phyloP scores from a whole-genome alignment of 2,329 filamentous ascomycete genomes.

The Periglandula ipomoeae region DNA sequence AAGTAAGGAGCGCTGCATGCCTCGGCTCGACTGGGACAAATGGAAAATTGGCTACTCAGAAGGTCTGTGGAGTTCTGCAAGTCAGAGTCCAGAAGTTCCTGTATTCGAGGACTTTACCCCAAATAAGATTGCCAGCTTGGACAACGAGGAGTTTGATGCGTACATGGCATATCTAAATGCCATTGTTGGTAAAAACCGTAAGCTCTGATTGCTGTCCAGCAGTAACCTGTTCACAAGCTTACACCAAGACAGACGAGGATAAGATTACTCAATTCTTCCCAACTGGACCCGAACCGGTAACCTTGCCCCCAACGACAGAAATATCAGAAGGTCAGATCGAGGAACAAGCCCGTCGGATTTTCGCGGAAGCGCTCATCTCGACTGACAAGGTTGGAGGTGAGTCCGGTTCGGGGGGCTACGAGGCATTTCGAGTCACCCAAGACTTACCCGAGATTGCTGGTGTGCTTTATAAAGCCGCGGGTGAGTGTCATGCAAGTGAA shows the following conservation, averaged over 20 bases:
- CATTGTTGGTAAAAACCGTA: constrained; percentile 24
- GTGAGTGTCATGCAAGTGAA: constrained; percentile 15
- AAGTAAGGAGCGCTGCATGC: constrained; percentile 5
- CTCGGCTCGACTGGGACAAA: constrained; percentile 55
- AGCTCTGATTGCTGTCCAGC: constrained; percentile 1
- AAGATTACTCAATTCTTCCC: constrained; percentile 27
- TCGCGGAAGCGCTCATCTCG: constrained; percentile 13
- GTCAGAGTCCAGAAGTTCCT: constrained; percentile 7
- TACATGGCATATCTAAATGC: constrained; percentile 45
- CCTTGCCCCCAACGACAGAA: constrained; percentile 12
- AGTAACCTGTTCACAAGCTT: not conserved
- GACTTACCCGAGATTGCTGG: constrained; percentile 23
- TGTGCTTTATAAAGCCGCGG: constrained; percentile 23
- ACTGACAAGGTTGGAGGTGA: not conserved
- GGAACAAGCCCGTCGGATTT: constrained; percentile 12
- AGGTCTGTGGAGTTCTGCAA: constrained; percentile 9
- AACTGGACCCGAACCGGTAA: constrained; percentile 13
- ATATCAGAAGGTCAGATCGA: constrained; percentile 18
- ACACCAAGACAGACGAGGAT: constrained; percentile 16
- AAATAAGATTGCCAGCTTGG: constrained; percentile 53
- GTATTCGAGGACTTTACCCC: constrained; percentile 48
- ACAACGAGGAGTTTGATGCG: constrained; percentile 48
- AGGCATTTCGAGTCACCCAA: constrained; percentile 21
- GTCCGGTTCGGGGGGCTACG: constrained; percentile 14
- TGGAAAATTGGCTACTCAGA: constrained; percentile 51